These are phyloP conservation scores for Bruguiera sexangula DNA, from an alignment of 345 rosid species.

Conservation along the genomic window DNA sequence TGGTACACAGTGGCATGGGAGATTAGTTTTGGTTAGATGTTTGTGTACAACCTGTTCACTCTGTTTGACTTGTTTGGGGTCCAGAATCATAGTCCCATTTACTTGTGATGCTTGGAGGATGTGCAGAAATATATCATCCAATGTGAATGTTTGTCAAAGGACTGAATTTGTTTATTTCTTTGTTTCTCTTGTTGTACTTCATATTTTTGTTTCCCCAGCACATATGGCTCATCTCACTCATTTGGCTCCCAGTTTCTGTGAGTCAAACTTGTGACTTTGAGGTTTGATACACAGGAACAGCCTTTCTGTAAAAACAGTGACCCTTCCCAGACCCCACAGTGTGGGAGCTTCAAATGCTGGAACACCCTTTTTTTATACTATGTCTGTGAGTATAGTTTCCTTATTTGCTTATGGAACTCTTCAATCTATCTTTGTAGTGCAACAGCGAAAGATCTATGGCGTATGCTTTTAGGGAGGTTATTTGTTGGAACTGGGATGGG, in stretches of 20 bases:
- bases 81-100: neutral
- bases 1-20: neutral
- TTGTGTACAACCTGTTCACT: neutral
- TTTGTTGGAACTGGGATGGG: conserved; percentile 96
- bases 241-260: too few relatives aligned
- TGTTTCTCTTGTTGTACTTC: neutral
- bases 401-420: conserved; percentile 4
- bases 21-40: neutral
- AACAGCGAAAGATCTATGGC: conserved; percentile 62
- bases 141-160: neutral
- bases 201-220: neutral
- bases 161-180: neutral
- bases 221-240: too few relatives aligned
- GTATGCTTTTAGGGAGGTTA: conserved; percentile 89
- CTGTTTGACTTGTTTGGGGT: neutral
- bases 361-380: neutral
- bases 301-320: too few relatives aligned
- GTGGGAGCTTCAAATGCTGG: neutral
- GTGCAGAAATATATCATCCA: too few relatives aligned
- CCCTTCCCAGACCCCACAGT: too few relatives aligned
- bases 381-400: neutral
- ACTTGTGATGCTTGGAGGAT: neutral
- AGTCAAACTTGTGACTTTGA: too few relatives aligned
- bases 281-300: too few relatives aligned
- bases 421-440: conserved; percentile 57